Evolutionary conservation across 768 basidiomycete genomes (phyloP), one percentile per base, ranked within the genome.

Genomic region (Rhodocollybia butyracea): DNA sequence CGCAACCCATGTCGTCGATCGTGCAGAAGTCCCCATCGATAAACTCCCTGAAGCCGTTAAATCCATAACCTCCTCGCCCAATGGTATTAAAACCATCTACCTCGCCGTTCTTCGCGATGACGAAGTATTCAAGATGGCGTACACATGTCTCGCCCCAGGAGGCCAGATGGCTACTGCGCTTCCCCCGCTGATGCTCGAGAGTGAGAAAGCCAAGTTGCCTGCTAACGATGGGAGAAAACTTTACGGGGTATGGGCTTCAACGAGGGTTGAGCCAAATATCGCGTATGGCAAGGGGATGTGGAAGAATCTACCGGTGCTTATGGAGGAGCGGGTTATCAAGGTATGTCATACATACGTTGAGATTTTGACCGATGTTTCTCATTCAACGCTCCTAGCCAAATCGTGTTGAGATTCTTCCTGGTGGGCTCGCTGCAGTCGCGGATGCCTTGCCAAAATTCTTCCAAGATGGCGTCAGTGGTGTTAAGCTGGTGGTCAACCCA

Each of bases 1-100:
- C 10, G 76, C 72, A 5, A 75, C 77, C 1, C 57, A 73, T 32
- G 64, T 80, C 17, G 55, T 80, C 22, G 70, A 76, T 51, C 64
- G 68, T 15, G 26, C 27, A 2, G 30, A 30, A 11, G 39, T 50
- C 5, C 34, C 55, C 10, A 3, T 56, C 27, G 12, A n/a, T 27
- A 40, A 11, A 1, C 46, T 56, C 17, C 21, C 31, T 5, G 26
- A 31, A 5, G 17, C 5, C 17, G 27, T 56, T 2, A 47, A 50
- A 30, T 7, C 24, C 6, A 36, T 54, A 21, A 54, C 53, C n/a
- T 13, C 19, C 8, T 2, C 17, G 2, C 53, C 55, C n/a, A n/a
- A n/a, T n/a, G n/a, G n/a, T n/a, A 38, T 56, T 27, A 48, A 47
- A 39, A 50, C 32, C 13, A 36, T 50, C 3, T 56, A 56, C 24